Conservation (phyloP, 306 rosid species). For the Castanea crenata region DNA sequence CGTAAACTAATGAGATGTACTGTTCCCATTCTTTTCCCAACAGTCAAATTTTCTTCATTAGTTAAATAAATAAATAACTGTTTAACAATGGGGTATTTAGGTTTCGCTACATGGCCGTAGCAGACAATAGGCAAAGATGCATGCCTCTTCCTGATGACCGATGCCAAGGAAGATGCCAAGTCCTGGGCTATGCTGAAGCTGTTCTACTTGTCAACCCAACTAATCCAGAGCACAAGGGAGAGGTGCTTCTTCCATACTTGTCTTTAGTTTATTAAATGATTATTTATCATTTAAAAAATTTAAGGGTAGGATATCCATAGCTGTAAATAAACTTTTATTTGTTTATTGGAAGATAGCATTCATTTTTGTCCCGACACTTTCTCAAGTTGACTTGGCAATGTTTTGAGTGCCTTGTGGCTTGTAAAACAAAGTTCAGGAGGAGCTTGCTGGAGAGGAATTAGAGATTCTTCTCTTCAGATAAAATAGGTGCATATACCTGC, state of each 20-base stretch:
- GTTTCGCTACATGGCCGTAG: conserved; percentile 51
- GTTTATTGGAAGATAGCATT: neutral
- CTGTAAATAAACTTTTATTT: neutral
- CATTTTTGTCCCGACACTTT: neutral
- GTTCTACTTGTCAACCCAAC: conserved; percentile 64
- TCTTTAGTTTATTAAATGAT: neutral
- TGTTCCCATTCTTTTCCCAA: conserved; percentile 7
- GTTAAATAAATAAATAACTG: conserved; percentile 17
- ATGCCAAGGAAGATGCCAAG: conserved; percentile 39
- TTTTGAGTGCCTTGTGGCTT: neutral
- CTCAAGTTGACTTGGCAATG: neutral
- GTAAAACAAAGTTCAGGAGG: neutral
- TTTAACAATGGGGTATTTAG: conserved; percentile 39
- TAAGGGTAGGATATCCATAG: neutral
- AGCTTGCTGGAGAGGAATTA: conserved; percentile 13
- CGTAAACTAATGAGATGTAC: neutral
- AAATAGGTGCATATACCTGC: conserved; percentile 9
- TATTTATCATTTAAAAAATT: neutral
- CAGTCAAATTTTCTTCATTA: conserved; percentile 12
- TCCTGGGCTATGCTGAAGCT: conserved; percentile 63
- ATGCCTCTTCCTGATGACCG: conserved; percentile 83
- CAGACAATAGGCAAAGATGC: conserved; percentile 61
- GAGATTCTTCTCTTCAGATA: neutral
- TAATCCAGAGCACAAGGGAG: conserved; percentile 63
- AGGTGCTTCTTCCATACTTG: conserved; percentile 33